Evolutionary conservation across 192 early-diverging fungal species (phyloP).

Genomic region (Entophlyctis helioformis): DNA sequence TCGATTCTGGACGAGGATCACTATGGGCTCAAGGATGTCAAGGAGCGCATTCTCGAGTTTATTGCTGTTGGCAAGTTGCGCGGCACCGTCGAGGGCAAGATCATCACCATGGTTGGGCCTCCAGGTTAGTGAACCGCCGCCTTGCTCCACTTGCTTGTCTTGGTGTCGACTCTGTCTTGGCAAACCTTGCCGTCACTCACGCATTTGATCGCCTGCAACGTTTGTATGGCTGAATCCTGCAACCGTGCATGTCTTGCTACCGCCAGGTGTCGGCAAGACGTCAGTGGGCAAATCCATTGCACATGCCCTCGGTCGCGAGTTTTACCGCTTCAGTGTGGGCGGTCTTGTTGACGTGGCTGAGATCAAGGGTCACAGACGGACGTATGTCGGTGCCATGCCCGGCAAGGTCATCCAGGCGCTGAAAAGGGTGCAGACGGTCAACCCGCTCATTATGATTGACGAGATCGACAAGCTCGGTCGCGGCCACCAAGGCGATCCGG

Average conservation of each 20-base stretch:
- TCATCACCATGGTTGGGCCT: slow-evolving; percentile 96
- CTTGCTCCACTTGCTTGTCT: too few relatives aligned
- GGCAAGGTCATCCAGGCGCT: slow-evolving; percentile 98
- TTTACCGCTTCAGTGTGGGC: slow-evolving; percentile 95
- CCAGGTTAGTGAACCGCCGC: slow-evolving; percentile 70
- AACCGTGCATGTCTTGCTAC: too few relatives aligned
- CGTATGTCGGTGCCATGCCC: slow-evolving; percentile 99
- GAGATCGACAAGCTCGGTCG: slow-evolving; percentile 97
- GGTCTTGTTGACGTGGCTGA: slow-evolving; percentile 97
- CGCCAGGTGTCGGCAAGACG: slow-evolving; percentile 82
- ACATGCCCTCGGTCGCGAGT: slow-evolving; percentile 83
- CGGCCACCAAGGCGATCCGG: slow-evolving; percentile 95
- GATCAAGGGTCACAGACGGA: slow-evolving; percentile 97
- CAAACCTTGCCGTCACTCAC: too few relatives aligned
- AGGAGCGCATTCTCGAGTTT: slow-evolving; percentile 97
- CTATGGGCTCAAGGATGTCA: slow-evolving; percentile 98
- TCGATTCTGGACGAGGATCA: slow-evolving; percentile 96
- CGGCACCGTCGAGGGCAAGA: slow-evolving; percentile 96
- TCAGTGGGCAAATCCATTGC: slow-evolving; percentile 98
- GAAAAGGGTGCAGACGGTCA: slow-evolving; percentile 98
- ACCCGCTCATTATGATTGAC: slow-evolving; percentile 94
- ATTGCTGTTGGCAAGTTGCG: slow-evolving; percentile 95
- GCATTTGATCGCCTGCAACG: too few relatives aligned
- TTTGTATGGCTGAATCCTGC: too few relatives aligned
- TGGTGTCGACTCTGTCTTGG: too few relatives aligned